Evolutionary conservation across 1,139 yeast species (phyloP), one percentile per base, ranked within the genome.

Genomic region (Lodderomyces jiufengensis): DNA sequence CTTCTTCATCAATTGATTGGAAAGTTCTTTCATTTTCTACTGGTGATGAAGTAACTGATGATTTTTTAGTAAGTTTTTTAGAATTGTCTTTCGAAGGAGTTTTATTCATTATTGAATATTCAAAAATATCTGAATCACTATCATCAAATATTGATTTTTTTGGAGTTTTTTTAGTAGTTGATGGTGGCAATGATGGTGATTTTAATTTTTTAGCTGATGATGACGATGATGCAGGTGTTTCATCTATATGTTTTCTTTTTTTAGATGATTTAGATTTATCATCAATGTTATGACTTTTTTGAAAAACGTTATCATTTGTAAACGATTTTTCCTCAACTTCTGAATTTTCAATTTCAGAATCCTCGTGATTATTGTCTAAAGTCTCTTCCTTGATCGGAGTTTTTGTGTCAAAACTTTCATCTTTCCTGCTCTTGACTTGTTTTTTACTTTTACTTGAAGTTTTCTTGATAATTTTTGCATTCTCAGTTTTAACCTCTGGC

Each of bases 231-330:
- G 32, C 7, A 11, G 32, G 20, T 3, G 32, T 9, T 13, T 20
- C 10, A 18, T 9, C 5, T 13, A 13, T 20, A 20, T 18, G 29
- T 9, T 29, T 33, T 36, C 22, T 11, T 24, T 23, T 28, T 12
- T 29, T 33, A 29, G 28, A 15, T 3, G 16, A 10, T 9, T 15
- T 30, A 10, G 21, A 12, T 46, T 45, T 29, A 50, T 54, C 27
- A 50, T 54, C 27, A 57, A 56, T 31, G 3, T 47, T 47, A 11
- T 28, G 29, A 2, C 26, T n/a, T 0, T 67, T 50, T 44, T 71
- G 76, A 49, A 70, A 70, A 3, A 67, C 59, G 42, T 70, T 70
- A 20, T 66, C 66, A 24, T 52, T 49, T 1, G 65, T 55, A 42
- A 71, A 70, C 4, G 68, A 59, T n/a, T 37, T 23, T 2, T 12